Conservation (phyloP, 1,284 basidiomycete genomes). For the Boletus semigastroideus region DNA sequence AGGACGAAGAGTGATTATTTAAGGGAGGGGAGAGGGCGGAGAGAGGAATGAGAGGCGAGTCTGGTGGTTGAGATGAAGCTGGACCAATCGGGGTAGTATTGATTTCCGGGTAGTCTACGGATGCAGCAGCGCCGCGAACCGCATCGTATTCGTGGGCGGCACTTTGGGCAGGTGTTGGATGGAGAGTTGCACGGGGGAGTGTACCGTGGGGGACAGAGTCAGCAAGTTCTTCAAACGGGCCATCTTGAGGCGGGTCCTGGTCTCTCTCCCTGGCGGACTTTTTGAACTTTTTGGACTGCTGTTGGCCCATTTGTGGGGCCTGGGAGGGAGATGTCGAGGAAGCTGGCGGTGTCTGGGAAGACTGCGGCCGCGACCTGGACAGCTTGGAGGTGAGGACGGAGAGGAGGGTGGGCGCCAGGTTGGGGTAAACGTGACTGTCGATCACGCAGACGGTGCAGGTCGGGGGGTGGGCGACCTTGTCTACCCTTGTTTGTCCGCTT, state of each 20-base stretch:
- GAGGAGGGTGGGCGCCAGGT: conserved; percentile 78
- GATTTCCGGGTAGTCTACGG: conserved; percentile 45
- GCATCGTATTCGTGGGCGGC: conserved; percentile 35
- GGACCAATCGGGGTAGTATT: conserved; percentile 31
- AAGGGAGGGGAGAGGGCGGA: conserved; percentile 34
- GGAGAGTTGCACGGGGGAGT: conserved; percentile 44
- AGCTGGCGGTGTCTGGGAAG: conserved; percentile 51
- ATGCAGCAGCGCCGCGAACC: conserved; percentile 46
- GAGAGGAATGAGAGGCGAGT: conserved; percentile 22
- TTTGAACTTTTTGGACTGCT: conserved; percentile 76
- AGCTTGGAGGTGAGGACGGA: conserved; percentile 71
- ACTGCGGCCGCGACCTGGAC: conserved; percentile 65
- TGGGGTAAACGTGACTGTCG: conserved; percentile 39
- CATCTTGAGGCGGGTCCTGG: conserved; percentile 34
- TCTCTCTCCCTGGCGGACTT: conserved; percentile 69
- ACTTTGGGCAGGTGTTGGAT: conserved; percentile 36
- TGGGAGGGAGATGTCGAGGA: conserved; percentile 28
- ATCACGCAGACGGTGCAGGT: conserved; percentile 32
- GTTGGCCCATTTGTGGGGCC: conserved; percentile 66
- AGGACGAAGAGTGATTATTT: conserved; percentile 31
- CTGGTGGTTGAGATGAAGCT: conserved; percentile 29
- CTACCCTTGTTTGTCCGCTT: conserved; percentile 35
- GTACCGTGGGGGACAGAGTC: conserved; percentile 39
- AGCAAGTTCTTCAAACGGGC: conserved; percentile 26
- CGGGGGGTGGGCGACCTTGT: conserved; percentile 19